phyloP scores from a whole-genome alignment of 2,329 filamentous ascomycete species.

The Aspergillus sp. region DNA sequence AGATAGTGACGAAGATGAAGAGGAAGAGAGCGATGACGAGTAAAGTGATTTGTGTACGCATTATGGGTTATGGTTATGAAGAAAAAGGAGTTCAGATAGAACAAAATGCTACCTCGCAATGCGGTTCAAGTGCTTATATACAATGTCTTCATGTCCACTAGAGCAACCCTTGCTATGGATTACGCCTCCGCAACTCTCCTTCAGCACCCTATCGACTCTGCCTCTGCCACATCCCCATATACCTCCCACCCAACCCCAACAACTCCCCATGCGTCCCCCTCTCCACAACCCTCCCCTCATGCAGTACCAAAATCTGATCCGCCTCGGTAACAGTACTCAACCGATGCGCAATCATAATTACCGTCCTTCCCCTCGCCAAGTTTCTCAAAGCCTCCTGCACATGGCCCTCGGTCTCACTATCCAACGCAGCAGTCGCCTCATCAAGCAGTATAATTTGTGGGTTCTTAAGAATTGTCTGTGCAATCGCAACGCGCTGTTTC shows the following conservation, averaged over 20 bases:
- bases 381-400: slow-evolving; percentile 81
- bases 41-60: neutral
- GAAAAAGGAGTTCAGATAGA: too few species aligned
- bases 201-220: slow-evolving; percentile 53
- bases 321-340: slow-evolving; percentile 80
- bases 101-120: too few species aligned
- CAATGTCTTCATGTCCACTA: too few species aligned
- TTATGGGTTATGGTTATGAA: neutral
- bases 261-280: slow-evolving; percentile 72
- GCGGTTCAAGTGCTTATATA: neutral
- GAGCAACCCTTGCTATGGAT: too few species aligned
- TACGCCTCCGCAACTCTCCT: too few species aligned
- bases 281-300: slow-evolving; percentile 68
- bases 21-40: slow-evolving; percentile 43
- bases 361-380: slow-evolving; percentile 76
- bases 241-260: slow-evolving; percentile 62
- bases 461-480: slow-evolving; percentile 85
- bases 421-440: slow-evolving; percentile 84
- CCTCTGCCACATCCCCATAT: slow-evolving; percentile 82
- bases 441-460: slow-evolving; percentile 88
- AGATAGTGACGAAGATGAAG: slow-evolving; percentile 58
- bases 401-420: slow-evolving; percentile 87
- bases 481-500: slow-evolving; percentile 89
- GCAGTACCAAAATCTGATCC: slow-evolving; percentile 74
- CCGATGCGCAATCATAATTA: slow-evolving; percentile 90